Evolutionary conservation across 169 alveolate species (phyloP), one percentile per base, ranked within the genome.

Genomic region (Plasmodium inui): DNA sequence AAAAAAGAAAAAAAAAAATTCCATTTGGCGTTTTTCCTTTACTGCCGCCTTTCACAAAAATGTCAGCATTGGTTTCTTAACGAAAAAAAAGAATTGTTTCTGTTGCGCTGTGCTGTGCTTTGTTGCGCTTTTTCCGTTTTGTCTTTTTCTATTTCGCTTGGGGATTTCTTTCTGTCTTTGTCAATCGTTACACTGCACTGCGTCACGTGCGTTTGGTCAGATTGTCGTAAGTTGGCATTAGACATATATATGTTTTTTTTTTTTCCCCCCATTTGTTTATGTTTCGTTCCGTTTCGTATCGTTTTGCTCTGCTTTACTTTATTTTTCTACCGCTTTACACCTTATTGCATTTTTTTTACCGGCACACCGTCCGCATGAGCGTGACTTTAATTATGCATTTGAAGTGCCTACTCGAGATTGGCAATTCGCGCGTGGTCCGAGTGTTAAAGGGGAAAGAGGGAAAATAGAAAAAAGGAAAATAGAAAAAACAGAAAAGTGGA

Each of bases 381-480:
- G 70, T 83, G n/a, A 83, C 37, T 83, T 67, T 83, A 17, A 70
- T 83, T 70, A 83, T 83, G 92, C 92, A 83, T 70, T 70, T 14
- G 71, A 70, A 83, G 92, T 83, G 92, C 92, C 92, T 71, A 67
- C 34, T 70, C 50, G 22, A 50, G 26, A 82, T 30, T 26, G 46
- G 84, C n/a, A 37, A 39, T 39, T 79, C 19, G 50, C 22, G 14
- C 72, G 30, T 83, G 34, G 30, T 46, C 46, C 26, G 14, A 46
- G 12, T 67, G 76, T 67, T 19, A 67, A 67, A 6, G 37, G 19
- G 41, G 39, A 7, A 61, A 46, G 3, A 37, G 12, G 81, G 28
- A 83, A 55, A 83, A 32, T 32, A 3, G 67, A 37, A 17, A 82
- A 61, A 3, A 61, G 39, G 32, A 57, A 57, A 82, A 41, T 50